Base-by-base conservation (phyloP, 2,329 filamentous ascomycete species). In the Ophidiomyces ophidiicola region DNA sequence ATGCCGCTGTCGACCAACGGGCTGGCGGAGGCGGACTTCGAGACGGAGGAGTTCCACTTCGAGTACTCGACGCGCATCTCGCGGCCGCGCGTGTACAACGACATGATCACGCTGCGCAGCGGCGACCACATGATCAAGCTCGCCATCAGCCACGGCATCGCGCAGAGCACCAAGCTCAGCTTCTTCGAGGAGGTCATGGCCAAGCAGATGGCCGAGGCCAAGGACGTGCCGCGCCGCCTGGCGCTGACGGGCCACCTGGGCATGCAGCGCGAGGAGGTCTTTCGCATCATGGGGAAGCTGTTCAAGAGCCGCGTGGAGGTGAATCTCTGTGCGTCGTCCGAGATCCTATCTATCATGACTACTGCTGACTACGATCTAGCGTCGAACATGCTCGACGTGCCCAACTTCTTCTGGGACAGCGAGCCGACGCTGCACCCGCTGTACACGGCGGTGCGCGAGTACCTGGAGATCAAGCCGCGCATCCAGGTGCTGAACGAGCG, bases 81-180 rank as follows among this genome's bases (percentile, higher is more conserved):
- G 46, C 76, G 87, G 35, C 90, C 90, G 3, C 76, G 90, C 41
- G 82, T 98, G 20, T 98, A 92, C 66, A 96, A 98, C 62, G 90
- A 98, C 60, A 98, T 98, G 90, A 96, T 98, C 52, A 98, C 90
- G 0, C 67, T 98, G 31, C 73, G 92, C 46, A 92, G 85, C 44
- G 80, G 84, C 26, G 90, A 98, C 63, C 90, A 98, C 63, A 96
- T 98, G 88, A 93, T 96, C 57, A 96, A 96, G 63, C 71, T 98
- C 11, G 86, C 88, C 23, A 98, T 98, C 67, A 92, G 83, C 58
- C 90, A 98, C 57, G 90, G 87, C 25, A 94, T 98, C 50, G 86
- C 86, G 1, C 90, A 98, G 61, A 94, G 87, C 59, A 98, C 90
- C 0, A 96, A 94, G 60, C 68, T 98, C 28, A 90, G 82, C 55